These are phyloP conservation scores for Mucor irregularis DNA, from an alignment of 371 early-diverging fungal genomes.

Conservation along the genomic window DNA sequence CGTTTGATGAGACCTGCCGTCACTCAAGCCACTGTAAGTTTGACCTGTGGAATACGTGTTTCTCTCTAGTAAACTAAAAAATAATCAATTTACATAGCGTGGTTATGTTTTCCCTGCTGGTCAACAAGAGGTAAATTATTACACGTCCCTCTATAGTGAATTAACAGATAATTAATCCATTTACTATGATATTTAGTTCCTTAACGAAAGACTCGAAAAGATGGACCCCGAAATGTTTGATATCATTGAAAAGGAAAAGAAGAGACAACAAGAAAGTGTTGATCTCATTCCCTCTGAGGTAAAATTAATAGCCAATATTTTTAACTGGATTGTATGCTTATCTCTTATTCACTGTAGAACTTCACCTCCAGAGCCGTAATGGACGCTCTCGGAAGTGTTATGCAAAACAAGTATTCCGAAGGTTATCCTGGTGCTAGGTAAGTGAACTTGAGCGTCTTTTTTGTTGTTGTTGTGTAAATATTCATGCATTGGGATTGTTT, in stretches of 20 bases:
- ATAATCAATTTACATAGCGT: constrained; percentile 34
- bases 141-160: too few relatives aligned
- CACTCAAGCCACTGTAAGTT: constrained; percentile 27
- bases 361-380: constrained; percentile 97
- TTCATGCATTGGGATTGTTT: too few relatives aligned
- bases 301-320: neutral
- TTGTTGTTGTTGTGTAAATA: too few relatives aligned
- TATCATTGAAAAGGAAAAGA: constrained; percentile 96
- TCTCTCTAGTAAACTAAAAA: neutral
- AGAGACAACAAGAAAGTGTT: constrained; percentile 92
- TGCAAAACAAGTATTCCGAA: constrained; percentile 99
- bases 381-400: constrained; percentile 95
- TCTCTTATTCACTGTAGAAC: constrained; percentile 67
- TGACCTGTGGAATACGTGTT: neutral
- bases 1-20: constrained; percentile 30
- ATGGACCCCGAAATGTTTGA: constrained; percentile 94
- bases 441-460: too few relatives aligned
- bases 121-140: constrained; percentile 53
- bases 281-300: constrained; percentile 98
- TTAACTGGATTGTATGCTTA: neutral
- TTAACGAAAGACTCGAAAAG: constrained; percentile 68
- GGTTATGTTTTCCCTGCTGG: constrained; percentile 65
- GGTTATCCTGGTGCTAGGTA: constrained; percentile 96
- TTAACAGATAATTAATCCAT: neutral
- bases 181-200: constrained; percentile 37